Evolutionary conservation across 352 stramenopile species (phyloP), one percentile per base, ranked within the genome.

Genomic region (Phytophthora rubi): DNA sequence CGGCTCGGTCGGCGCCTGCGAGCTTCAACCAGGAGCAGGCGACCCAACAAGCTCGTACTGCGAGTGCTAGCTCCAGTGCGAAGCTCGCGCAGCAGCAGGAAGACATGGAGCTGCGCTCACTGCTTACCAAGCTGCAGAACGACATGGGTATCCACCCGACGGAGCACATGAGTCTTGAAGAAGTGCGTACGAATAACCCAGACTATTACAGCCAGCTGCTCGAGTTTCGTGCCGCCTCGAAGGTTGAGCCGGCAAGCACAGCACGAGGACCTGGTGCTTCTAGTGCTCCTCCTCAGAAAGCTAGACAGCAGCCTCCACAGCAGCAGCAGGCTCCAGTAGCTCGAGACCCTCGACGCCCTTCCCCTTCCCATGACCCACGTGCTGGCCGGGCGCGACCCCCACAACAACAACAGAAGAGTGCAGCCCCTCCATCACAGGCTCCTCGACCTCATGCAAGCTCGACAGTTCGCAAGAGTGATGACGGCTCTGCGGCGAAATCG

Each of bases 91-190:
- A 81, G 30, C 75, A 84, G 53, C 75, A 89, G 45, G 73, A 91
- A 44, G 88, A 96, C 58, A 86, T 94, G 83, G 87, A 93, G 68
- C 74, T 96, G 32, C 85, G 89, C 3, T 85, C 81, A 9, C 77
- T 96, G 47, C 75, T 96, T 21, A 94, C 86, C n/a, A 83, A 89
- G 69, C 73, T 96, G 28, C 89, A 96, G 71, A 96, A 94, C 51
- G 89, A 96, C 47, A 94, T 95, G 85, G 84, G 80, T 2, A 94
- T 96, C 59, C 89, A 96, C 63, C 89, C 89, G 49, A 93, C 87
- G 1, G 81, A 94, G 65, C 89, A 96, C 72, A 88, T 96, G 78
- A 88, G 83, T 57, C 76, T 96, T 32, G 89, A 96, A 63, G 85
- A 96, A 82, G 89, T 96, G 65, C 85, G 87, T n/a, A 78, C 84